phyloP scores from a whole-genome alignment of 1,284 basidiomycete species.

The Cutaneotrichosporon sp. region DNA sequence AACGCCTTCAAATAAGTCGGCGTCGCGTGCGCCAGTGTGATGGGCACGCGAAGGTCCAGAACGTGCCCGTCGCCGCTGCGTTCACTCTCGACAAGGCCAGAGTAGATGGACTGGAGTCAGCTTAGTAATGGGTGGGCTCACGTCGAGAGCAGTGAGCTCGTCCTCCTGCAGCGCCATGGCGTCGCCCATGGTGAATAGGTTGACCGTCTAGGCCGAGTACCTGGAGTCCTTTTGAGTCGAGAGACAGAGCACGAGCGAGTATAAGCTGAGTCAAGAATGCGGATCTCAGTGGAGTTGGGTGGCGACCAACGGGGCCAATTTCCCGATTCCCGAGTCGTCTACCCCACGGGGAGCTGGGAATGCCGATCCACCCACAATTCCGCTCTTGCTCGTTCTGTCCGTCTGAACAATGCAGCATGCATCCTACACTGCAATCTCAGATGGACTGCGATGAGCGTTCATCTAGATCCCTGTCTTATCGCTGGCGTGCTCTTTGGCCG shows the following conservation, averaged over 20 bases:
- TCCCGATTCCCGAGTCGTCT: no score
- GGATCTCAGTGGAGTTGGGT: no score
- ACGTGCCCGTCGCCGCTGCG: slow-evolving; percentile 20
- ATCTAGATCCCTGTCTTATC: no score
- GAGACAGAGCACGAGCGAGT: neutral
- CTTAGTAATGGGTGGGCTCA: slow-evolving; percentile 14
- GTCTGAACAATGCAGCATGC: no score
- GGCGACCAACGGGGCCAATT: no score
- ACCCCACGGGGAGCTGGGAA: neutral
- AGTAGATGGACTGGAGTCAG: slow-evolving; percentile 41
- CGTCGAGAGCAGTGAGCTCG: slow-evolving; percentile 40
- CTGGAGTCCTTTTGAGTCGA: neutral
- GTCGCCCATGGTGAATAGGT: neutral
- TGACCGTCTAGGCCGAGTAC: neutral
- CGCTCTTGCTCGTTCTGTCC: no score
- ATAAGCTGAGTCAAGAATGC: no score
- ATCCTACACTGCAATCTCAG: no score
- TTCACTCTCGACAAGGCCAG: slow-evolving; percentile 18
- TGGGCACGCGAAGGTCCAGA: slow-evolving; percentile 32
- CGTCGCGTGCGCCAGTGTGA: slow-evolving; percentile 21
- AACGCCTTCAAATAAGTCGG: neutral
- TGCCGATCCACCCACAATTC: neutral
- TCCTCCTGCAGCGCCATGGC: slow-evolving; percentile 31
- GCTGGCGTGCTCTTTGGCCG: no score
- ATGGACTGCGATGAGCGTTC: no score